Conservation (phyloP, 23 red algal species). For the Gracilaria domingensis region DNA sequence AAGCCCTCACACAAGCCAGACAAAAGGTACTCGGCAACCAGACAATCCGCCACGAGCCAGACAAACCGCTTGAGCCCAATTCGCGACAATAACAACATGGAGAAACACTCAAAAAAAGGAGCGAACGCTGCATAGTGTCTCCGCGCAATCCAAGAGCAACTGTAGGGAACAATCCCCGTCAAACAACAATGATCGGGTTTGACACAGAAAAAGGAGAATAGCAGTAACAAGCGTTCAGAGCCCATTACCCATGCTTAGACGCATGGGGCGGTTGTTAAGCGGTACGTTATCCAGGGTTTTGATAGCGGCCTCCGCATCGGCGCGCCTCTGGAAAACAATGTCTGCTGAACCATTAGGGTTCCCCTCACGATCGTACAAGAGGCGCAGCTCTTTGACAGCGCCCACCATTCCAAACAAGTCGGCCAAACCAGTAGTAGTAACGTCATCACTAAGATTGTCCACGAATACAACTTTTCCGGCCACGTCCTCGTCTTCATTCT, state of each 20-base stretch:
- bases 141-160: conserved; percentile 11
- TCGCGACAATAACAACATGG: neutral
- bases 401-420: conserved; percentile 72
- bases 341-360: conserved; percentile 58
- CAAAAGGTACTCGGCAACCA: conserved; percentile 6
- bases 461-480: conserved; percentile 62
- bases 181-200: neutral
- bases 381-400: conserved; percentile 58
- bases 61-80: neutral
- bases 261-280: conserved; percentile 65
- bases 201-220: neutral
- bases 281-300: conserved; percentile 60
- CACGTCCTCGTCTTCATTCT: conserved; percentile 46
- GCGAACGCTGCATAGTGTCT: conserved; percentile 17
- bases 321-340: conserved; percentile 62
- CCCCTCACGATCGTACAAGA: conserved; percentile 59
- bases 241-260: conserved; percentile 61
- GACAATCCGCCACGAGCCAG: neutral
- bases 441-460: conserved; percentile 70
- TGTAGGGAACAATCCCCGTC: neutral
- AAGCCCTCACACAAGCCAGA: conserved; percentile 7
- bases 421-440: conserved; percentile 53
- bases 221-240: conserved; percentile 27
- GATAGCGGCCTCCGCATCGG: conserved; percentile 64
- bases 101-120: neutral